phyloP scores from a whole-genome alignment of 1,284 basidiomycete species.

The Porodaedalea pini region DNA sequence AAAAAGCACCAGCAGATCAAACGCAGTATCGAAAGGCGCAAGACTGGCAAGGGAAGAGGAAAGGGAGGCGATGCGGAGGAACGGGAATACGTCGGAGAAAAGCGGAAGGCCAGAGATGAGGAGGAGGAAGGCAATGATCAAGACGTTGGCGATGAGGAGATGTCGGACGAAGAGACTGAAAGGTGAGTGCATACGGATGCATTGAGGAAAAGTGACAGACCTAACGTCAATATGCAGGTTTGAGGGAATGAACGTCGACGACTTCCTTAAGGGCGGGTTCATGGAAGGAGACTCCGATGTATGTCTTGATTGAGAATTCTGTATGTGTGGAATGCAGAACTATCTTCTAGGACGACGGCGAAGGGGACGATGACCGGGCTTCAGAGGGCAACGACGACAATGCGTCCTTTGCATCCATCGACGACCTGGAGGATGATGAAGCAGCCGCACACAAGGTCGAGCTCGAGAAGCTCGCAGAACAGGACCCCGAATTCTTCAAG shows the following conservation, averaged over 20 bases:
- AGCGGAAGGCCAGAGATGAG: slow-evolving; percentile 37
- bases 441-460: slow-evolving; percentile 73
- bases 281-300: slow-evolving; percentile 62
- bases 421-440: slow-evolving; percentile 78
- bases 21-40: slow-evolving; percentile 63
- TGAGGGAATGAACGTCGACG: slow-evolving; percentile 73
- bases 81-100: slow-evolving; percentile 30
- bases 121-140: slow-evolving; percentile 28
- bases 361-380: slow-evolving; percentile 36
- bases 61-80: slow-evolving; percentile 42
- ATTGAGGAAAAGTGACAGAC: not conserved
- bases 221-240: slow-evolving; percentile 32
- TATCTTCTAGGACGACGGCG: slow-evolving; percentile 23
- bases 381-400: slow-evolving; percentile 58
- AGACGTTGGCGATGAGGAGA: slow-evolving; percentile 4
- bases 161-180: slow-evolving; percentile 22
- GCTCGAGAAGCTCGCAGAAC: slow-evolving; percentile 88
- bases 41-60: slow-evolving; percentile 39
- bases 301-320: slow-evolving; percentile 32
- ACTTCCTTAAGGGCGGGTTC: slow-evolving; percentile 75
- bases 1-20: slow-evolving; percentile 73
- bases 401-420: slow-evolving; percentile 71
- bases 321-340: slow-evolving; percentile 21
- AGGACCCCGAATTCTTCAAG: slow-evolving; percentile 98
- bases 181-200: slow-evolving; percentile 24